Evolutionary conservation across 2,329 filamentous ascomycete genomes (phyloP), one percentile per base, ranked within the genome.

Genomic region (Fusarium vanettenii): DNA sequence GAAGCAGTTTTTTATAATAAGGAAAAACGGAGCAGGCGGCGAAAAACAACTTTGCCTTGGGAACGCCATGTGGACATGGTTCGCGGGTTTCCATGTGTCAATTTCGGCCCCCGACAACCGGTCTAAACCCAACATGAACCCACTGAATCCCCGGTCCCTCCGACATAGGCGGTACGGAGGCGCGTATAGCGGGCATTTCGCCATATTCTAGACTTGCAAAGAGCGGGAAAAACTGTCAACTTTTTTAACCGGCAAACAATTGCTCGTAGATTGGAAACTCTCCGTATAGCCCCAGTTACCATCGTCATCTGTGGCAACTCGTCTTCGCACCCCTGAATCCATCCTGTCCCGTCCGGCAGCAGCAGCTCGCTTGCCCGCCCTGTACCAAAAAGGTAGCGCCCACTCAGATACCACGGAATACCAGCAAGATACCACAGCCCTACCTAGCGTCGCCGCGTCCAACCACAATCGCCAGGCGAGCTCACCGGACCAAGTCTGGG

Each of bases 381-480:
- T 11, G 35, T 66, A 59, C 61, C 70, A 66, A 65, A 64, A 72
- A 65, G 57, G 63, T 61, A 43, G 37, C 37, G 27, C 39, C 63
- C 33, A 52, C 37, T 61, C 41, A 57, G 57, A 70, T 72, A 72
- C 72, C 43, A 64, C 57, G 8, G 64, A 35, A 65, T 65, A 65
- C 37, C 55, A 37, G 27, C 22, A 60, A 64, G 43, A 66, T 73
- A 64, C 64, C 60, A 25, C 66, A 39, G 52, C 72, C 41, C 45
- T 67, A 50, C 50, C 71, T 79, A 79, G 78, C 75, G 79, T 78
- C 68, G 52, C 60, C 35, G 64, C 62, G 67, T 72, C 80, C 79
- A 81, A 80, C 79, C 78, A 77, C 60, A 78, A 27, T 27, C 74
- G 62, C 64, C 57, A 71, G 66, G 73, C 71, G 43, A 50, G 76